These are phyloP conservation scores for Camellia japonica DNA, from an alignment of 148 eudicot genomes.

Conservation along the genomic window DNA sequence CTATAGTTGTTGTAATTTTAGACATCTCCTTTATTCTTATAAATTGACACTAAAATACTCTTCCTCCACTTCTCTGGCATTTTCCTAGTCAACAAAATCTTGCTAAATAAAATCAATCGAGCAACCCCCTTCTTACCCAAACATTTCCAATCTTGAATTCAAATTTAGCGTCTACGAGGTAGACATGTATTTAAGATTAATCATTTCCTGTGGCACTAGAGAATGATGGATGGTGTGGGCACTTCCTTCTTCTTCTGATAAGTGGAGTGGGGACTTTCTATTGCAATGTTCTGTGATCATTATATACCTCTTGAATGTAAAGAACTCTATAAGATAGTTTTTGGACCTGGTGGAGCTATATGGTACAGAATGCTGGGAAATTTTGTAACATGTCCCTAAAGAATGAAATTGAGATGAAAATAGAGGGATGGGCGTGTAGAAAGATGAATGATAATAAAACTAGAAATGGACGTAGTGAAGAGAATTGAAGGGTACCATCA, in stretches of 20 bases:
- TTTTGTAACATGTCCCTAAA: background rate
- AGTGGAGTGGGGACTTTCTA: constrained; percentile 9
- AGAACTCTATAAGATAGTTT: background rate
- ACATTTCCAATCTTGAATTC: background rate
- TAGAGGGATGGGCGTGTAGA: background rate
- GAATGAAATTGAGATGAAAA: background rate
- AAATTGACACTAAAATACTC: no score
- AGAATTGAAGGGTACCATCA: background rate
- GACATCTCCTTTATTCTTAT: no score
- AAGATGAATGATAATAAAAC: background rate
- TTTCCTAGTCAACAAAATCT: no score
- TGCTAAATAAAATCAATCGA: no score
- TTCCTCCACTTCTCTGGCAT: no score
- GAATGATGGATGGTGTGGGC: background rate
- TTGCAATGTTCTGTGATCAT: background rate
- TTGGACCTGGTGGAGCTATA: background rate
- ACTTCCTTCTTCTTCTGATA: background rate
- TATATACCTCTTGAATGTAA: background rate
- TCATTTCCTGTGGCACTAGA: background rate
- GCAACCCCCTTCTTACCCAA: no score
- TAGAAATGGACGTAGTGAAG: background rate
- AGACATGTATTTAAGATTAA: background rate
- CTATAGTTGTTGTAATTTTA: no score
- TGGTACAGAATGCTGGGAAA: background rate
- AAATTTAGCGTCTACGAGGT: background rate